Percentiles rank a stretch among this genome's conserved stretches.
Conservation (phyloP, 108 stramenopile species). For the Cylindrotheca fusiformis region DNA sequence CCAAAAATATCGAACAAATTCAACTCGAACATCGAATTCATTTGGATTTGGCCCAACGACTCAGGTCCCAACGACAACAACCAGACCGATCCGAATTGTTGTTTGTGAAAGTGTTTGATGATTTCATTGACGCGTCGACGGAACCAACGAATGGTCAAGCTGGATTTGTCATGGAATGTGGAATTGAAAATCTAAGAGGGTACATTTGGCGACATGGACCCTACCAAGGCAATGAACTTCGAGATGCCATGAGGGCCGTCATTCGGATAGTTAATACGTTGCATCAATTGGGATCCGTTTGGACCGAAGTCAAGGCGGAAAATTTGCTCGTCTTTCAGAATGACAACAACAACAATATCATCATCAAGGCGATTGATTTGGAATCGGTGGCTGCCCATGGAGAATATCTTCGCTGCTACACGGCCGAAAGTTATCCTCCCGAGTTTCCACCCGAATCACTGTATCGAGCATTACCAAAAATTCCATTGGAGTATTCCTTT, state of each 20-base stretch:
- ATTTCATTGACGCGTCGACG: constrained; percentile 1
- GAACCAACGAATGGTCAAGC: not conserved
- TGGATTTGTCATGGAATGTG: constrained; percentile 13
- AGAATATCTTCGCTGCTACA: constrained; percentile 52
- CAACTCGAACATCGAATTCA: not conserved
- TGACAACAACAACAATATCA: no score
- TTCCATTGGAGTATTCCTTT: constrained; percentile 48
- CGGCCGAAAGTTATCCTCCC: constrained; percentile 40
- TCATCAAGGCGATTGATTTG: constrained; percentile 28
- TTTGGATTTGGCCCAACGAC: constrained; percentile 2
- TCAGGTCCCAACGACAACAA: not conserved
- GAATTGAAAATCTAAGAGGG: constrained; percentile 3
- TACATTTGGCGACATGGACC: constrained; percentile 15
- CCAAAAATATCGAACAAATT: not conserved
- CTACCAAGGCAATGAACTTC: constrained; percentile 1
- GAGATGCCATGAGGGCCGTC: not conserved
- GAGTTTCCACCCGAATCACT: constrained; percentile 44
- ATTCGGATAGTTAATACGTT: constrained; percentile 40
- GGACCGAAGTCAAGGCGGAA: constrained; percentile 85
- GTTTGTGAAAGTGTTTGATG: constrained; percentile 3
- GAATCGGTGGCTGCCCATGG: constrained; percentile 33
- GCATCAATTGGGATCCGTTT: constrained; percentile 58
- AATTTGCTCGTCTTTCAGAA: constrained; percentile 56
- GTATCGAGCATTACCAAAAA: constrained; percentile 21
- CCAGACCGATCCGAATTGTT: not conserved